These are phyloP conservation scores for Aureobasidium melanogenum DNA, from an alignment of 2,329 filamentous ascomycete species.

Conservation along the genomic window DNA sequence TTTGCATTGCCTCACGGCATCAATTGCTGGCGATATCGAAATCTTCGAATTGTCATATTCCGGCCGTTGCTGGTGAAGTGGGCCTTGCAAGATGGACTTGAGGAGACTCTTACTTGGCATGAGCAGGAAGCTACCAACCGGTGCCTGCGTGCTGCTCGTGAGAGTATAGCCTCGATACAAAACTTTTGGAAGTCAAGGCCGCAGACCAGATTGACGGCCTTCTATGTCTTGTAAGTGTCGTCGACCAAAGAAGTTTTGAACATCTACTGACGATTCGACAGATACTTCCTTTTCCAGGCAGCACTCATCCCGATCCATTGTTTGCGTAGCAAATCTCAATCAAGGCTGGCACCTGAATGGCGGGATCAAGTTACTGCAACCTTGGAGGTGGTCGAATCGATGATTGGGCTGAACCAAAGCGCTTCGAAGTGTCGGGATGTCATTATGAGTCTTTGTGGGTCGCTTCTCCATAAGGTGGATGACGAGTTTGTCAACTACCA, in stretches of 20 bases:
- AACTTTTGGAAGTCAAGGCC: conserved; percentile 31
- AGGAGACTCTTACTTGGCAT: not conserved
- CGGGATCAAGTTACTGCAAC: conserved; percentile 32
- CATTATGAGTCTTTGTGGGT: conserved; percentile 34
- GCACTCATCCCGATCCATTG: conserved; percentile 41
- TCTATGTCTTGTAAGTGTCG: conserved; percentile 31
- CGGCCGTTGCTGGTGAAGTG: conserved; percentile 38
- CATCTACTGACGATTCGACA: not conserved
- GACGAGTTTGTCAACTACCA: not conserved
- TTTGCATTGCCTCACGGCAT: conserved; percentile 35
- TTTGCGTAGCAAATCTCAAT: conserved; percentile 35
- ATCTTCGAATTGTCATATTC: conserved; percentile 42
- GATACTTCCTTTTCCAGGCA: conserved; percentile 43
- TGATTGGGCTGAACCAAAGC: conserved; percentile 33
- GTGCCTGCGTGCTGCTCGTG: conserved; percentile 36
- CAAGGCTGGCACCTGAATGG: conserved; percentile 32
- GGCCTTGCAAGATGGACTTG: not conserved
- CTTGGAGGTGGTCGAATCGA: conserved; percentile 29
- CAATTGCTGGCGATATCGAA: conserved; percentile 37
- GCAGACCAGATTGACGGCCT: conserved; percentile 34
- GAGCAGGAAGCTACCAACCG: conserved; percentile 24
- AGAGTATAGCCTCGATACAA: conserved; percentile 32
- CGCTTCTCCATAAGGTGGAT: not conserved
- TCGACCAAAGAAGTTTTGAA: not conserved
- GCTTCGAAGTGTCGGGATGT: conserved; percentile 35